These are phyloP conservation scores for Coelastrella sp. DNA, from an alignment of 139 green algal genomes.

Conservation along the genomic window DNA sequence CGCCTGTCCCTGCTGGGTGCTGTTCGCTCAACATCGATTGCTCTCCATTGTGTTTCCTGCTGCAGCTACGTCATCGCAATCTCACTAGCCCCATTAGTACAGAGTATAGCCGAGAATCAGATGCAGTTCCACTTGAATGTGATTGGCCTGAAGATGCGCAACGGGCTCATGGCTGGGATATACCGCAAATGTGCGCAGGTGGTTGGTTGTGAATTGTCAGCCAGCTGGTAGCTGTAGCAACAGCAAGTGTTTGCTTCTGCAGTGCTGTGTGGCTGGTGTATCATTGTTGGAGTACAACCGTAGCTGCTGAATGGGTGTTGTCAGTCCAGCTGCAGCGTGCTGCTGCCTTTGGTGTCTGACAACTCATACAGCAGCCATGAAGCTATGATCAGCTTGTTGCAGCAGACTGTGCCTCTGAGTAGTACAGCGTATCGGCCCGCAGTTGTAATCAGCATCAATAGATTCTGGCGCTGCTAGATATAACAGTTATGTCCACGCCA, in stretches of 20 bases:
- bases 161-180: conserved; percentile 87
- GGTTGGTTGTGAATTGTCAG: too few relatives aligned
- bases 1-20: conserved; percentile 58
- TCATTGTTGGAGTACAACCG: background rate
- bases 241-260: background rate
- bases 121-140: conserved; percentile 66
- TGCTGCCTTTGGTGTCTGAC: too few relatives aligned
- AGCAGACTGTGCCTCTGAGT: too few relatives aligned
- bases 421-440: too few relatives aligned
- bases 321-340: too few relatives aligned
- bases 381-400: too few relatives aligned
- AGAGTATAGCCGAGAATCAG: conserved; percentile 68
- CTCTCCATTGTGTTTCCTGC: too few relatives aligned
- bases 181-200: conserved; percentile 90
- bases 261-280: background rate
- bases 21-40: background rate
- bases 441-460: too few relatives aligned
- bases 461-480: too few relatives aligned
- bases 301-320: too few relatives aligned
- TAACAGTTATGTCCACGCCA: background rate
- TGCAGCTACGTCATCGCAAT: conserved; percentile 56
- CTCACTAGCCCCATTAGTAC: conserved; percentile 72
- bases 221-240: background rate
- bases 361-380: too few relatives aligned
- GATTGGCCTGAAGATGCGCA: conserved; percentile 70